Evolutionary conservation across 2,329 filamentous ascomycete species (phyloP).

Genomic region (Leptographium procerum): DNA sequence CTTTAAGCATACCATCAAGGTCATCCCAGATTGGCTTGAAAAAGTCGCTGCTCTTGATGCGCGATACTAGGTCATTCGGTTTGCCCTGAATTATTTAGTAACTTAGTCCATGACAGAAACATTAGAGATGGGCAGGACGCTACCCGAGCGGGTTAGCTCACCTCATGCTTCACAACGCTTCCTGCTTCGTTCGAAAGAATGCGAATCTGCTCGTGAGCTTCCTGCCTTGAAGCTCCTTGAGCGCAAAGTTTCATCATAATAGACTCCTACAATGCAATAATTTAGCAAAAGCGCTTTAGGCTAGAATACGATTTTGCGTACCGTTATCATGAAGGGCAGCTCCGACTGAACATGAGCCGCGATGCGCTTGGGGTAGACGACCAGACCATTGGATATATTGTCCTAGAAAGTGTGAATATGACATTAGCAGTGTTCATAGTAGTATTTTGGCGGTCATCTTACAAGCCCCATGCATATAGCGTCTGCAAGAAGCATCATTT

Average conservation of each 20-base stretch:
- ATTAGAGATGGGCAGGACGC: too few species aligned
- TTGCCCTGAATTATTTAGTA: conserved; percentile 34
- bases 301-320: too few species aligned
- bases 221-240: conserved; percentile 61
- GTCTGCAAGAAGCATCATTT: conserved; percentile 56
- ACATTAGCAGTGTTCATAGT: too few species aligned
- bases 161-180: conserved; percentile 26
- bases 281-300: too few species aligned
- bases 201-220: conserved; percentile 77
- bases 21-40: conserved; percentile 63
- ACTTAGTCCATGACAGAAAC: too few species aligned
- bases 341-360: conserved; percentile 56
- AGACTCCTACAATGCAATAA: conserved; percentile 25
- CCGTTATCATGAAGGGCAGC: conserved; percentile 66
- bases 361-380: conserved; percentile 67
- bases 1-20: conserved; percentile 14
- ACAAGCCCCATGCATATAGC: conserved; percentile 42
- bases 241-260: conserved; percentile 70
- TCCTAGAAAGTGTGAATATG: conserved; percentile 22
- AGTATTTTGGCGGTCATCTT: too few species aligned
- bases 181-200: conserved; percentile 68
- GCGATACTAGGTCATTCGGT: conserved; percentile 68
- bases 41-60: conserved; percentile 61
- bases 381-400: conserved; percentile 56
- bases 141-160: too few species aligned